Evolutionary conservation across 805 yeast species (phyloP).

Genomic region (Saccharomyces eubayanus): DNA sequence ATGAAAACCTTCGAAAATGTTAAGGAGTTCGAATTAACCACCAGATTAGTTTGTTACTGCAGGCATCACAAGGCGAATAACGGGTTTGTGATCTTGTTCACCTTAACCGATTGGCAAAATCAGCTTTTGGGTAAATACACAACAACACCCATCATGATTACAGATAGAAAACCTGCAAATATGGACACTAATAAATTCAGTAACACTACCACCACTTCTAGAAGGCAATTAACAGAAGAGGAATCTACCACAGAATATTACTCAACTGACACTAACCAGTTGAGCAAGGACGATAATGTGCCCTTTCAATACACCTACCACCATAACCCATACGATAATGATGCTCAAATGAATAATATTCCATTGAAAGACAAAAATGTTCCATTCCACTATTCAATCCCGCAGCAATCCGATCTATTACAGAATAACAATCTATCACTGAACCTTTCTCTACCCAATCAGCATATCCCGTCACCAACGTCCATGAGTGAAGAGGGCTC

Average conservation of each 20-base stretch:
- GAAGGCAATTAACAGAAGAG: not conserved
- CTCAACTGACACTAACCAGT: not conserved
- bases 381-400: not conserved
- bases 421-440: not conserved
- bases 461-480: slow-evolving; percentile 46
- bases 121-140: slow-evolving; percentile 62
- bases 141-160: slow-evolving; percentile 75
- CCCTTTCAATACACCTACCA: not conserved
- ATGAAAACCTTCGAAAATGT: slow-evolving; percentile 8
- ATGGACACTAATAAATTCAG: not conserved
- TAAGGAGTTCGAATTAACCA: slow-evolving; percentile 37
- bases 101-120: slow-evolving; percentile 53
- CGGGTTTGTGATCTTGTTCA: slow-evolving; percentile 71
- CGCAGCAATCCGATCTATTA: not conserved
- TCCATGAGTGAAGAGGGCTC: slow-evolving; percentile 55
- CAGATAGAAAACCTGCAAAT: slow-evolving; percentile 76
- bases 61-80: slow-evolving; percentile 86
- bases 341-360: not conserved
- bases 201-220: not conserved
- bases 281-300: not conserved
- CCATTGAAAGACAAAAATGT: not conserved
- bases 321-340: not conserved
- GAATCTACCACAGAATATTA: not conserved
- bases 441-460: not conserved
- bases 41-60: slow-evolving; percentile 91